Conservation (phyloP, 495 filamentous ascomycete species). For the Penicillium paradoxum region DNA sequence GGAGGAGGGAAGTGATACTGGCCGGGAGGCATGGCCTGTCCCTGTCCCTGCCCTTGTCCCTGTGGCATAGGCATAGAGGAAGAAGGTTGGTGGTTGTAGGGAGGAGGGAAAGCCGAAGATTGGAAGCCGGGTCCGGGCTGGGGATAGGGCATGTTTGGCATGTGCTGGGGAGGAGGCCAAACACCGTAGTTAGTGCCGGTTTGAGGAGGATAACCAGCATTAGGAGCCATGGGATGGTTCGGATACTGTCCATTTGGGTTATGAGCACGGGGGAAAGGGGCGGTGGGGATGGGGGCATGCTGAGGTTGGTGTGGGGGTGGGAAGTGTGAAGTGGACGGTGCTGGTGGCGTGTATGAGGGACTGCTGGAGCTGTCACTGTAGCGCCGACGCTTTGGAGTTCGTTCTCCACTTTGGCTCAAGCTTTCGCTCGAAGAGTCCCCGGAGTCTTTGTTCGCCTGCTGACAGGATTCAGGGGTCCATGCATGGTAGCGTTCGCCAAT, state of each 20-base stretch:
- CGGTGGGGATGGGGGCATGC: constrained; percentile 19
- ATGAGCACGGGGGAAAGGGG: constrained; percentile 19
- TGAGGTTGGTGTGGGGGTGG: constrained; percentile 27
- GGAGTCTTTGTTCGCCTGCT: constrained; percentile 65
- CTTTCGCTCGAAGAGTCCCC: constrained; percentile 18
- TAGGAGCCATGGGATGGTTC: neutral
- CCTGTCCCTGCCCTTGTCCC: constrained; percentile 9
- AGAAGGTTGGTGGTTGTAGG: constrained; percentile 16
- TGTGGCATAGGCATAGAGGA: constrained; percentile 10
- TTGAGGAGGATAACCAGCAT: constrained; percentile 34
- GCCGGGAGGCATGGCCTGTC: constrained; percentile 34
- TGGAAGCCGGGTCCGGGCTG: constrained; percentile 16
- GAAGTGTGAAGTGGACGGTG: constrained; percentile 24
- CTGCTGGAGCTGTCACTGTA: constrained; percentile 47
- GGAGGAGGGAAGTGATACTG: constrained; percentile 38
- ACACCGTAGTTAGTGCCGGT: constrained; percentile 48
- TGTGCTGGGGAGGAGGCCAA: constrained; percentile 43
- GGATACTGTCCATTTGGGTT: constrained; percentile 23
- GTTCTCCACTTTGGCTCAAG: constrained; percentile 32
- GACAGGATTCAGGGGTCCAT: constrained; percentile 77
- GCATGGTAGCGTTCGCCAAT: constrained; percentile 77
- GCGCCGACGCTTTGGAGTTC: constrained; percentile 37
- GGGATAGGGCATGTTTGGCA: constrained; percentile 20
- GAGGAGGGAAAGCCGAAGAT: constrained; percentile 26
- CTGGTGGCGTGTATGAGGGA: constrained; percentile 44